Percentiles rank a stretch among this genome's conserved stretches.
These are phyloP conservation scores for Neurospora sp. DNA, from an alignment of 495 filamentous ascomycete species.

Conservation along the genomic window DNA sequence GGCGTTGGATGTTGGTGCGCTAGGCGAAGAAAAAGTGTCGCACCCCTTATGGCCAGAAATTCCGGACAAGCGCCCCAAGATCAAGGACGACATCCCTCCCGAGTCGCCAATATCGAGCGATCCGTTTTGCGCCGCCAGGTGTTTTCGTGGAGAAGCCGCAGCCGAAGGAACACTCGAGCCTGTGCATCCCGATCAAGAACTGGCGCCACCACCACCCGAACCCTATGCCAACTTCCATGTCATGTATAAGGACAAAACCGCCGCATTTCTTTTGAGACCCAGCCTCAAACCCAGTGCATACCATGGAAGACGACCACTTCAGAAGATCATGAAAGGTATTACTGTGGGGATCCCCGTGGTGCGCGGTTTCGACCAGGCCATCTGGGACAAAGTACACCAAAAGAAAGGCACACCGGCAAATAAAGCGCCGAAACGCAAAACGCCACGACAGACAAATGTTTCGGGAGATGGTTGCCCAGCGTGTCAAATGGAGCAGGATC, in stretches of 20 bases:
- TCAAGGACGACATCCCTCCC: slow-evolving; percentile 16
- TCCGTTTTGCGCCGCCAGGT: slow-evolving; percentile 43
- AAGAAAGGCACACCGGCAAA: slow-evolving; percentile 27
- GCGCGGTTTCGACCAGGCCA: slow-evolving; percentile 68
- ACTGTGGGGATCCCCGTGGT: slow-evolving; percentile 79
- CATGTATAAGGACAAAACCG: slow-evolving; percentile 65
- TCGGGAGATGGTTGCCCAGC: slow-evolving; percentile 29
- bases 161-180: slow-evolving; percentile 38
- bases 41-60: slow-evolving; percentile 69
- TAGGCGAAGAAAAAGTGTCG: slow-evolving; percentile 83
- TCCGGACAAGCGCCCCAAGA: slow-evolving; percentile 29
- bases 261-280: slow-evolving; percentile 73
- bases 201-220: slow-evolving; percentile 16
- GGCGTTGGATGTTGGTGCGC: slow-evolving; percentile 79
- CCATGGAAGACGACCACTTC: slow-evolving; percentile 65
- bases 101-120: slow-evolving; percentile 43
- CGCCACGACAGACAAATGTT: neutral
- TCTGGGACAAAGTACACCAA: slow-evolving; percentile 67
- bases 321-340: slow-evolving; percentile 73
- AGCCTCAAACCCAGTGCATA: slow-evolving; percentile 72
- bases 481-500: slow-evolving; percentile 47
- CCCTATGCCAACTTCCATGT: slow-evolving; percentile 60
- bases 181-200: slow-evolving; percentile 29
- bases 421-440: slow-evolving; percentile 30
- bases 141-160: slow-evolving; percentile 45